Conservation (phyloP, 1,284 basidiomycete species). For the Sparassis latifolia region DNA sequence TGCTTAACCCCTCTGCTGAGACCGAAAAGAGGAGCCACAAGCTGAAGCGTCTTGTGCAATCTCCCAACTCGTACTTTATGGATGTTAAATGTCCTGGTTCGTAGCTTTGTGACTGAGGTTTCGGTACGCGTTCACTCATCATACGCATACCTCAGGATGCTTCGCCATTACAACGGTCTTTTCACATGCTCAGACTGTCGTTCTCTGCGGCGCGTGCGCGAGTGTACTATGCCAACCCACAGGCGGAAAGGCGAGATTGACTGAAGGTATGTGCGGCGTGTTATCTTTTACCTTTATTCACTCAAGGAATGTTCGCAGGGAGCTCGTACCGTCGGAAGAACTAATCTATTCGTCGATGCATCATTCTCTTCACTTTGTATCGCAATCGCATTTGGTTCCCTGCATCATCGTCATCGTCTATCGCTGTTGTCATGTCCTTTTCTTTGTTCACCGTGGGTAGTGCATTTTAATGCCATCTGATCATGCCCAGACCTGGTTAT, state of each 20-base stretch:
- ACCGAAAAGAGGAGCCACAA: constrained; percentile 91
- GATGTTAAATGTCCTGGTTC: constrained; percentile 98
- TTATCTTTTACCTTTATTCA: background rate
- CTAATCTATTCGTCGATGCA: constrained; percentile 36
- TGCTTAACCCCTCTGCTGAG: constrained; percentile 93
- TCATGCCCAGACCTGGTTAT: constrained; percentile 2
- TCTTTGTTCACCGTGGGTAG: constrained; percentile 17
- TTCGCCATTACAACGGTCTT: constrained; percentile 94
- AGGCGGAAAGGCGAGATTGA: constrained; percentile 97
- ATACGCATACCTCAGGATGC: constrained; percentile 53
- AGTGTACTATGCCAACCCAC: constrained; percentile 98
- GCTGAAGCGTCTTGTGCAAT: constrained; percentile 98
- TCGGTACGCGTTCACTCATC: background rate
- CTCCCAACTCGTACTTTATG: constrained; percentile 99
- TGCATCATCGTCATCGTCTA: constrained; percentile 18
- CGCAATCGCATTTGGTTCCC: constrained; percentile 18
- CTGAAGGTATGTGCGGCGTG: constrained; percentile 73
- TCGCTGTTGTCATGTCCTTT: constrained; percentile 17
- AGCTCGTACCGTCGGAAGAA: constrained; percentile 87
- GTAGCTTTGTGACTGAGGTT: constrained; percentile 18
- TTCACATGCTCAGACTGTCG: constrained; percentile 93
- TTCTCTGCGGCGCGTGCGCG: constrained; percentile 89
- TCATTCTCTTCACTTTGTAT: constrained; percentile 16
- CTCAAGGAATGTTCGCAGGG: constrained; percentile 36
- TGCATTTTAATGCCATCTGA: constrained; percentile 16